A percentile compares a stretch with the other conserved stretches of the same genome.
These are phyloP conservation scores for Smithsoniella earleae DNA, from an alignment of 163 green algal species.

Conservation along the genomic window DNA sequence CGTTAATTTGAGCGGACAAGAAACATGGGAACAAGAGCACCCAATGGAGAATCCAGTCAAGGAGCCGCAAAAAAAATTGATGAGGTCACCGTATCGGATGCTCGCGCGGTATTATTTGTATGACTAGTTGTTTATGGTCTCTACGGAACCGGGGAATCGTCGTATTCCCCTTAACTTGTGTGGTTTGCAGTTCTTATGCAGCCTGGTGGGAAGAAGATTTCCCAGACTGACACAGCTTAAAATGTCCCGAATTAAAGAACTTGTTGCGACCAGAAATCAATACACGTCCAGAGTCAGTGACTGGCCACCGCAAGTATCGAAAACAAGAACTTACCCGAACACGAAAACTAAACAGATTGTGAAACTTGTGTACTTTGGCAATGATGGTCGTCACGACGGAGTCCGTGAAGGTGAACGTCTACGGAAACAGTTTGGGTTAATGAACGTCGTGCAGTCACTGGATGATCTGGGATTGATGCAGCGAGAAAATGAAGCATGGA, in stretches of 20 bases:
- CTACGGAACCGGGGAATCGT: no score
- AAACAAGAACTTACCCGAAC: not conserved
- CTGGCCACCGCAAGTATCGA: no score
- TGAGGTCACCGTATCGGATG: not conserved
- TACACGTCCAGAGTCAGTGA: no score
- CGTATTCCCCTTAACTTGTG: no score
- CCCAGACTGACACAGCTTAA: slow-evolving; percentile 7
- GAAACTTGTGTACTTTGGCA: slow-evolving; percentile 1
- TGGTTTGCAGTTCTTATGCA: slow-evolving; percentile 28
- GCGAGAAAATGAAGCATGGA: not conserved
- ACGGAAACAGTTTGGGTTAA: not conserved
- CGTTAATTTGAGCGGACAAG: no score
- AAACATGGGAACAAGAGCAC: no score
- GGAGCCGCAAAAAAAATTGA: no score
- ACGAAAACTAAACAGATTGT: not conserved
- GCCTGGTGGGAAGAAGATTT: slow-evolving; percentile 2
- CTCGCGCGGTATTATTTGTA: not conserved
- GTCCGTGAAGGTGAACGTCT: not conserved
- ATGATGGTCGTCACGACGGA: not conserved
- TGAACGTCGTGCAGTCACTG: not conserved
- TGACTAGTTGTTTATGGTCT: no score
- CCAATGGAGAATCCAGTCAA: no score
- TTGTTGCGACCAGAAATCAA: no score
- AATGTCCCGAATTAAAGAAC: not conserved
- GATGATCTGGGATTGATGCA: not conserved